Conservation (phyloP, 192 early-diverging fungal genomes). For the Coemansia javaensis region DNA sequence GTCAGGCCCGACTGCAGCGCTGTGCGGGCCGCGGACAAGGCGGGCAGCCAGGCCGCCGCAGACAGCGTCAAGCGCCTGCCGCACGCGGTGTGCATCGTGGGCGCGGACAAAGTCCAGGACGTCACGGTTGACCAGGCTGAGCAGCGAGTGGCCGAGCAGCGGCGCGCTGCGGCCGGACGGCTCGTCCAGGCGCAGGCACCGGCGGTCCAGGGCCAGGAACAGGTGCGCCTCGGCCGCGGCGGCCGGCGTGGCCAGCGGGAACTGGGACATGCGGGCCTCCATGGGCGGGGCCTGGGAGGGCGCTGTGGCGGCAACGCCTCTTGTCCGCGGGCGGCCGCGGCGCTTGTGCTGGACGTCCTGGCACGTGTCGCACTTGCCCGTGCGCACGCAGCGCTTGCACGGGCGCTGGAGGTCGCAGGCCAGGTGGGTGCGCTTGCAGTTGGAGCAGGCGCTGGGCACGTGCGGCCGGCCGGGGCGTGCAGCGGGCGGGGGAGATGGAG, state of each 20-base stretch:
- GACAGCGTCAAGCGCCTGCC: constrained; percentile 11
- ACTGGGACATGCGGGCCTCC: constrained; percentile 50
- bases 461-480: too few species aligned
- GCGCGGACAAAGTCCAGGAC: constrained; percentile 40
- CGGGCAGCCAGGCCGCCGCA: constrained; percentile 10
- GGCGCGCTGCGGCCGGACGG: constrained; percentile 1
- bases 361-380: constrained; percentile 73
- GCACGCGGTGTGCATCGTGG: constrained; percentile 16
- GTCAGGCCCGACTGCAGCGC: constrained; percentile 35
- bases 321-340: constrained; percentile 74
- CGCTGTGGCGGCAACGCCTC: constrained; percentile 50
- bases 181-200: constrained; percentile 45
- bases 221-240: constrained; percentile 4
- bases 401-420: constrained; percentile 85
- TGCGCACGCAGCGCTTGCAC: constrained; percentile 70
- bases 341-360: constrained; percentile 87
- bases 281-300: constrained; percentile 12
- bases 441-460: constrained; percentile 82
- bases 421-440: constrained; percentile 84
- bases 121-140: constrained; percentile 47
- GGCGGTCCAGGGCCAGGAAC: constrained; percentile 34
- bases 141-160: constrained; percentile 41
- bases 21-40: constrained; percentile 10
- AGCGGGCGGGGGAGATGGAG: too few species aligned
- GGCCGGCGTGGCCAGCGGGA: constrained; percentile 23